Conservation (phyloP, 1,284 basidiomycete species). For the Ustilago hordei region DNA sequence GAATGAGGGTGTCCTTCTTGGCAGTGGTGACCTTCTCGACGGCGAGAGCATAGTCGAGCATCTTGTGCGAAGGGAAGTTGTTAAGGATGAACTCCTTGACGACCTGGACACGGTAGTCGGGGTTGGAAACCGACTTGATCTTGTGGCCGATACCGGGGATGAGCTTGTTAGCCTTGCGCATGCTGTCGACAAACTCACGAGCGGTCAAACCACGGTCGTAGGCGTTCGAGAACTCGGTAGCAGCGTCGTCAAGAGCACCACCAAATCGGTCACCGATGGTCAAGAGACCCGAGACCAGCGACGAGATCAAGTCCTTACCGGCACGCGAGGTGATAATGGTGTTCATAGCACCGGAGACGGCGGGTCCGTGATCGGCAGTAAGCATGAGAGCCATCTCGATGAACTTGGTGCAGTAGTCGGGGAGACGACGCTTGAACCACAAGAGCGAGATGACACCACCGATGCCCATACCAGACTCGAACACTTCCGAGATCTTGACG, state of each 20-base stretch:
- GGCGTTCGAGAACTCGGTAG: conserved; percentile 85
- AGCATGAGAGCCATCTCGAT: conserved; percentile 99
- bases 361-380: conserved; percentile 89
- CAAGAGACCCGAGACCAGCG: conserved; percentile 92
- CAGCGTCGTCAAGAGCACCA: conserved; percentile 98
- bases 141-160: conserved; percentile 99
- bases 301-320: conserved; percentile 98
- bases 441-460: conserved; percentile 95
- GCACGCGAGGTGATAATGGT: conserved; percentile 98
- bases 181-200: conserved; percentile 96
- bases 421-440: conserved; percentile 93
- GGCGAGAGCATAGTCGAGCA: conserved; percentile 95
- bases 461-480: conserved; percentile 75
- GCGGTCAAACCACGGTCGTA: conserved; percentile 91
- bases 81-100: conserved; percentile 97
- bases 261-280: conserved; percentile 99
- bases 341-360: conserved; percentile 90
- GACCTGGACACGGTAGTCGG: conserved; percentile 83
- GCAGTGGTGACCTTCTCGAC: conserved; percentile 97
- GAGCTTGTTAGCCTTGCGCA: conserved; percentile 94
- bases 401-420: conserved; percentile 72
- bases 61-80: conserved; percentile 84
- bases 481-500: conserved; percentile 98
- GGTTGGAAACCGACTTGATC: conserved; percentile 82
- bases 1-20: conserved; percentile 87